Evolutionary conservation across 768 basidiomycete species (phyloP).

Genomic region (Kwoniella bestiolae): DNA sequence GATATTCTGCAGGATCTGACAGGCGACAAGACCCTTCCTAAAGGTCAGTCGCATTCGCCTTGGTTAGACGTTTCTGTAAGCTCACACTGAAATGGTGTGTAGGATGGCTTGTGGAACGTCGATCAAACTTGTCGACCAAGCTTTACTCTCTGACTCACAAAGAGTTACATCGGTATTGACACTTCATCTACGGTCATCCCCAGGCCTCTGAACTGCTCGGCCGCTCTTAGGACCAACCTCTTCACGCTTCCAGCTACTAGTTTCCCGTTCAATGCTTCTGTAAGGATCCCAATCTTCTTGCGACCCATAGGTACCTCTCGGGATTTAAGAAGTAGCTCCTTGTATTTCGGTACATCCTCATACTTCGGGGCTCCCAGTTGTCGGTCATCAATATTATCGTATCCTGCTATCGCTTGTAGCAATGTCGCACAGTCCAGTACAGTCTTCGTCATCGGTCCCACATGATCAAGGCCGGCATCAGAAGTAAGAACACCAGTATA

Average conservation of each 20-base stretch:
- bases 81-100: background rate
- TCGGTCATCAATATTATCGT: slow-evolving; percentile 62
- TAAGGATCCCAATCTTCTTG: slow-evolving; percentile 60
- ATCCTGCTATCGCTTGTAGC: slow-evolving; percentile 61
- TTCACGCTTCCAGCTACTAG: slow-evolving; percentile 58
- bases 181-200: slow-evolving; percentile 61
- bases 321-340: slow-evolving; percentile 40
- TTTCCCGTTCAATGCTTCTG: slow-evolving; percentile 58
- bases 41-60: slow-evolving; percentile 21
- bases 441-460: slow-evolving; percentile 57
- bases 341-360: slow-evolving; percentile 56
- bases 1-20: slow-evolving; percentile 41
- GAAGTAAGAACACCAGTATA: slow-evolving; percentile 62
- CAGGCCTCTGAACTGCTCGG: slow-evolving; percentile 56
- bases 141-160: slow-evolving; percentile 34
- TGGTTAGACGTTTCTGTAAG: background rate
- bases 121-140: slow-evolving; percentile 30
- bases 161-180: slow-evolving; percentile 59
- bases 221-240: slow-evolving; percentile 56
- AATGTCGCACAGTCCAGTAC: slow-evolving; percentile 60
- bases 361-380: slow-evolving; percentile 58
- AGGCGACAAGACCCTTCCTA: slow-evolving; percentile 39
- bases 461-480: slow-evolving; percentile 60
- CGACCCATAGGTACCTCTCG: slow-evolving; percentile 51
- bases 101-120: slow-evolving; percentile 40